Evolutionary conservation across 202 grass and related monocot genomes (phyloP).

Genomic region (Bolboschoenoplectus hybrid): DNA sequence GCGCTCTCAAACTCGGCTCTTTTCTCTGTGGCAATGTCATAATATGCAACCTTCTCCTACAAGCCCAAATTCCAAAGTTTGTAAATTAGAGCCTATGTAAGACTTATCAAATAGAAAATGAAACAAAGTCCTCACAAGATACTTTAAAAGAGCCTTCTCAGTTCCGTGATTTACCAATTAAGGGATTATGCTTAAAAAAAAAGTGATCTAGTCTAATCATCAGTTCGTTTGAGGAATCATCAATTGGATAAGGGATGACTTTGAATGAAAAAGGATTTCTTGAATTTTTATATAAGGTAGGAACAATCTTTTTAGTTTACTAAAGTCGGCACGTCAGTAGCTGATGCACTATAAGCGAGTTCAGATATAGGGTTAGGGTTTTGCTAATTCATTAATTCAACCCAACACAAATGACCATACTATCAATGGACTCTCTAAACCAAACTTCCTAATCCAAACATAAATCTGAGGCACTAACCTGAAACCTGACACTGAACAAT

Average conservation of each 20-base stretch:
- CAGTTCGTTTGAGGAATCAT: background rate
- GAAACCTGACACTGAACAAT: slow-evolving; percentile 9
- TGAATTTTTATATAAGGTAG: background rate
- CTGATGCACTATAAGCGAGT: background rate
- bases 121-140: background rate
- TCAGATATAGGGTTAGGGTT: background rate
- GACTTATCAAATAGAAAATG: background rate
- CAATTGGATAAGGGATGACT: background rate
- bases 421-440: background rate
- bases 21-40: slow-evolving; percentile 86
- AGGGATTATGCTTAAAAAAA: slow-evolving; percentile 19
- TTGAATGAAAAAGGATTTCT: background rate
- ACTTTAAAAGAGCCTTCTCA: slow-evolving; percentile 15
- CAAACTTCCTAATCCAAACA: background rate
- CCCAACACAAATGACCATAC: background rate
- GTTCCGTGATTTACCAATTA: slow-evolving; percentile 3
- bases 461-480: background rate
- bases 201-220: background rate
- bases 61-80: background rate
- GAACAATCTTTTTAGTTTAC: background rate
- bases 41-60: slow-evolving; percentile 88
- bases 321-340: background rate
- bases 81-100: slow-evolving; percentile 25
- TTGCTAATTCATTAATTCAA: background rate
- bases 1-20: slow-evolving; percentile 81